These are phyloP conservation scores for Adansonia grandidieri DNA, from an alignment of 441 rosid genomes.

Conservation along the genomic window DNA sequence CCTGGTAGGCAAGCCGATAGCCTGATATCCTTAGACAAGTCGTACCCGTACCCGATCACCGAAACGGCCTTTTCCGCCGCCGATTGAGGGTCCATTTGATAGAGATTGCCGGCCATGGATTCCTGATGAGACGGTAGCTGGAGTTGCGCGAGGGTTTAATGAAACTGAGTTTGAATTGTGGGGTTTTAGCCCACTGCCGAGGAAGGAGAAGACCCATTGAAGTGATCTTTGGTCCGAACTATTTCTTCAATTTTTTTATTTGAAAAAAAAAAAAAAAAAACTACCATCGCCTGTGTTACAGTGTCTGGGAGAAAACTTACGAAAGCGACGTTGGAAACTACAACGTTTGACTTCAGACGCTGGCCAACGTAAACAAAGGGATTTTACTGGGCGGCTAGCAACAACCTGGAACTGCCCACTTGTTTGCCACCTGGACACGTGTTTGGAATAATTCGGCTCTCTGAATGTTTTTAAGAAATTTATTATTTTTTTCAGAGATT, in stretches of 20 bases:
- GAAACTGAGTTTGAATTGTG: slow-evolving; percentile 14
- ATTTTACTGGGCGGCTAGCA: slow-evolving; percentile 9
- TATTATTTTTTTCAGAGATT: background rate
- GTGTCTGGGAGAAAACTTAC: background rate
- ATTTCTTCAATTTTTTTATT: background rate
- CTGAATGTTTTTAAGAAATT: background rate
- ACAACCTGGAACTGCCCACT: slow-evolving; percentile 3
- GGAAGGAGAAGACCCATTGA: slow-evolving; percentile 34
- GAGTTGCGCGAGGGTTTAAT: slow-evolving; percentile 15
- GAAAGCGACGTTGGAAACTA: slow-evolving; percentile 7
- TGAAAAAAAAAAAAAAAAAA: background rate
- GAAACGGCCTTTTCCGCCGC: slow-evolving; percentile 89
- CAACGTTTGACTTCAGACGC: slow-evolving; percentile 13
- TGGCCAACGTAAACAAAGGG: background rate
- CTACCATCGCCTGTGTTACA: background rate
- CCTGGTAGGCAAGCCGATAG: slow-evolving; percentile 61
- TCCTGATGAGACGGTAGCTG: background rate
- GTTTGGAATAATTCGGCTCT: background rate
- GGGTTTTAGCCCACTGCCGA: slow-evolving; percentile 29
- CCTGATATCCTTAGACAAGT: slow-evolving; percentile 63
- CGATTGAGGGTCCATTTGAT: slow-evolving; percentile 61
- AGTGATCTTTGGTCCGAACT: slow-evolving; percentile 40
- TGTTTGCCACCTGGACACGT: slow-evolving; percentile 17
- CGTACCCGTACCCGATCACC: slow-evolving; percentile 82
- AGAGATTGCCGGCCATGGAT: slow-evolving; percentile 45